Evolutionary conservation across 2,329 filamentous ascomycete genomes (phyloP).

Genomic region (Colletotrichum phormii): DNA sequence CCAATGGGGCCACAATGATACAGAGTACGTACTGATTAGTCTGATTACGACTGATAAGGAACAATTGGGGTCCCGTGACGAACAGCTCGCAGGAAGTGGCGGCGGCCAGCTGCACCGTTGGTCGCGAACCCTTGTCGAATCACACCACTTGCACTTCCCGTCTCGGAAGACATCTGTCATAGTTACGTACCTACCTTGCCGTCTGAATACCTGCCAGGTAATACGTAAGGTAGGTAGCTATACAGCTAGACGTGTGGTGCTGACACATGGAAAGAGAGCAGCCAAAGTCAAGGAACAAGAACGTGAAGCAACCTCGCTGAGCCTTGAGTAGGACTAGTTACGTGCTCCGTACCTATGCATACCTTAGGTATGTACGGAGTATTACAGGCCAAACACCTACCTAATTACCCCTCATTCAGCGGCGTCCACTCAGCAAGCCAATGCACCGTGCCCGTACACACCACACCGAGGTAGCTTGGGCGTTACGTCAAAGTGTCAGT

Average conservation of each 20-base stretch:
- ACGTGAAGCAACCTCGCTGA: background rate
- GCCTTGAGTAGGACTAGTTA: background rate
- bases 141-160: background rate
- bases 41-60: background rate
- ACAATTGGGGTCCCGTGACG: background rate
- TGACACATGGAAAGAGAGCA: background rate
- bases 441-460: background rate
- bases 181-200: background rate
- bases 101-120: background rate
- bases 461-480: background rate
- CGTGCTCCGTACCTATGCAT: no score
- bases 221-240: no score
- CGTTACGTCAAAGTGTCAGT: background rate
- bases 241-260: background rate
- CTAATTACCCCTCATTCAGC: conserved; percentile 19
- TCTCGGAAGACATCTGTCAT: background rate
- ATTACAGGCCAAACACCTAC: background rate
- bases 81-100: background rate
- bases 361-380: no score
- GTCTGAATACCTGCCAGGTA: background rate
- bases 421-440: conserved; percentile 1
- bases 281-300: background rate
- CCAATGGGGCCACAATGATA: background rate
- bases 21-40: no score
- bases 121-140: background rate